These are phyloP conservation scores for Vachellia pachyceras DNA, from an alignment of 306 rosid genomes.

Conservation along the genomic window DNA sequence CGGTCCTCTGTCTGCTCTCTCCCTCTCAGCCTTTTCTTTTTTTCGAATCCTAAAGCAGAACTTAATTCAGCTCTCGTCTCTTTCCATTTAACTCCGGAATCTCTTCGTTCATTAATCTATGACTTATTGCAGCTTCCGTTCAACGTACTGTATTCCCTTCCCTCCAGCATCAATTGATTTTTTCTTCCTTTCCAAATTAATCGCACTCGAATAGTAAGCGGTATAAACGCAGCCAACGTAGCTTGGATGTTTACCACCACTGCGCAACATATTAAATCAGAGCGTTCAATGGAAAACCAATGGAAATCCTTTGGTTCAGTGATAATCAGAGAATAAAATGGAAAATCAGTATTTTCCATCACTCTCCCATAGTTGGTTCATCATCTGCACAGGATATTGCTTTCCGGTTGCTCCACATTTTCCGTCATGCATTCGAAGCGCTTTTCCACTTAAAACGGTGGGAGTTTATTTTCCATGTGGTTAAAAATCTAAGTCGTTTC, in stretches of 20 bases:
- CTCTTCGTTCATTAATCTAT: slow-evolving; percentile 18
- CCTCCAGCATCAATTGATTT: slow-evolving; percentile 11
- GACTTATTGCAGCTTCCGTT: background rate
- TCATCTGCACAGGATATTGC: no score
- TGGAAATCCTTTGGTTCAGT: no score
- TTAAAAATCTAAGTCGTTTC: no score
- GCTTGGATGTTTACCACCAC: background rate
- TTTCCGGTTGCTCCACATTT: no score
- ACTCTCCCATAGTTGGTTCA: no score
- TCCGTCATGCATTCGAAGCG: no score
- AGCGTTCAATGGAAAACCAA: no score
- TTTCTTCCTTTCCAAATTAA: background rate
- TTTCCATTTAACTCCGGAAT: slow-evolving; percentile 31
- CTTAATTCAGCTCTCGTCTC: slow-evolving; percentile 16
- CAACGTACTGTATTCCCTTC: slow-evolving; percentile 10
- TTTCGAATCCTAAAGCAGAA: slow-evolving; percentile 5
- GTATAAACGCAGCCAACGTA: background rate
- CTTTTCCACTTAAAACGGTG: no score
- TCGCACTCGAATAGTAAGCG: background rate
- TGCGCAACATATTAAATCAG: background rate
- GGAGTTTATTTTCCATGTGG: no score
- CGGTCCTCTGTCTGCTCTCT: slow-evolving; percentile 30
- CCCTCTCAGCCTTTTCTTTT: no score
- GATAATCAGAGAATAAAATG: no score
- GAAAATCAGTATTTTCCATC: no score